Percentiles rank a stretch among this genome's conserved stretches.
phyloP scores from a whole-genome alignment of 345 rosid genomes.

The Physaria fendleri region DNA sequence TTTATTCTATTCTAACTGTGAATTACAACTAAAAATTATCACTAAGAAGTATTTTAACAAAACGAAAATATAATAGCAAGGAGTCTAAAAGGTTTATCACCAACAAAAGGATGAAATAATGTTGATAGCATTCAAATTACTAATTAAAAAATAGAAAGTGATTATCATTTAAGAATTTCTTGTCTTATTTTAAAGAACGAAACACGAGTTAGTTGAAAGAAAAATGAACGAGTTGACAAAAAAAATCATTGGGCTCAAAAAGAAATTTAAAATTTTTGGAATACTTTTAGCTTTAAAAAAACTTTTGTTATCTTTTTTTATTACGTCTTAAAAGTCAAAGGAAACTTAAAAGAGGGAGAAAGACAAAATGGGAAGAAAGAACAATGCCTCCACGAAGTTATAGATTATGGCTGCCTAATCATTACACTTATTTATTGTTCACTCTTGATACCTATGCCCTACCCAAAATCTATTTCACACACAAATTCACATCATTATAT shows the following conservation, averaged over 20 bases:
- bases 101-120: not conserved
- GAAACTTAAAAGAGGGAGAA: conserved; percentile 27
- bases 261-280: not conserved
- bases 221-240: conserved; percentile 8
- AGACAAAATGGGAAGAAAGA: conserved; percentile 28
- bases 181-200: not conserved
- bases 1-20: too few relatives aligned
- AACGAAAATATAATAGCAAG: not conserved
- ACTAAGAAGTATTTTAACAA: not conserved
- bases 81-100: not conserved
- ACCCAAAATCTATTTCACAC: conserved; percentile 22
- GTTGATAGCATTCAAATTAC: not conserved
- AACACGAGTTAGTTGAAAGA: not conserved
- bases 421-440: conserved; percentile 26
- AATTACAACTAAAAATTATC: not conserved
- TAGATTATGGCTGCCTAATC: conserved; percentile 35
- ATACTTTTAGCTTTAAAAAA: conserved; percentile 11
- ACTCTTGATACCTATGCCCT: conserved; percentile 27
- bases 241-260: conserved; percentile 4
- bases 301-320: conserved; percentile 3
- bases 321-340: conserved; percentile 30
- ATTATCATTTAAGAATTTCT: not conserved
- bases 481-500: conserved; percentile 16
- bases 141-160: not conserved
- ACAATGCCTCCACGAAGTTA: conserved; percentile 39